Conservation (phyloP, 2,329 filamentous ascomycete species). For the Ceratocystis destructans region DNA sequence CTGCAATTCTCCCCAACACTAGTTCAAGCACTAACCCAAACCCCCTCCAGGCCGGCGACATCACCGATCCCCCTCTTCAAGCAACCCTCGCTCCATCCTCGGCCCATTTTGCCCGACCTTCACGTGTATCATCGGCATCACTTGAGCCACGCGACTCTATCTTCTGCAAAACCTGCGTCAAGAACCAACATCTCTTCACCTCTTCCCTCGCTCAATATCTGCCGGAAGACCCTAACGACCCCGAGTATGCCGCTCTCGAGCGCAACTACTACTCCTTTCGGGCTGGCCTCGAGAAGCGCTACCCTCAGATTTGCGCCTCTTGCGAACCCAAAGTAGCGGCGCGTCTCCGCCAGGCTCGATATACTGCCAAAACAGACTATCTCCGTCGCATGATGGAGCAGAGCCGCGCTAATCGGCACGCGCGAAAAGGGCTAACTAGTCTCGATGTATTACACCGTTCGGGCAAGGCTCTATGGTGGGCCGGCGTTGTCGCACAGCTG, state of each 20-base stretch:
- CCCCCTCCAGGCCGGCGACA: constrained; percentile 59
- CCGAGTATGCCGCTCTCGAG: constrained; percentile 56
- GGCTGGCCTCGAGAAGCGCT: constrained; percentile 60
- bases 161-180: constrained; percentile 66
- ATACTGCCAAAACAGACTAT: constrained; percentile 73
- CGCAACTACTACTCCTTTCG: constrained; percentile 56
- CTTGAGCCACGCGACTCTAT: constrained; percentile 24
- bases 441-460: constrained; percentile 33
- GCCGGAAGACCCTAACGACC: constrained; percentile 47
- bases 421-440: constrained; percentile 25
- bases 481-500: constrained; percentile 34
- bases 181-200: constrained; percentile 76
- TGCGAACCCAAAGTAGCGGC: constrained; percentile 64
- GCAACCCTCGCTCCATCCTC: constrained; percentile 33
- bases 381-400: constrained; percentile 61
- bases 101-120: constrained; percentile 19
- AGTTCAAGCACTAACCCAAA: not conserved
- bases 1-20: not conserved
- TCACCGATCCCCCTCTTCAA: constrained; percentile 67
- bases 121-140: constrained; percentile 25
- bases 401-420: constrained; percentile 32
- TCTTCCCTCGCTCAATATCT: constrained; percentile 69
- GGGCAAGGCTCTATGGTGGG: constrained; percentile 36
- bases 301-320: constrained; percentile 73
- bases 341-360: constrained; percentile 56